Conservation (phyloP, 805 yeast genomes). For the Metschnikowia sp. region DNA sequence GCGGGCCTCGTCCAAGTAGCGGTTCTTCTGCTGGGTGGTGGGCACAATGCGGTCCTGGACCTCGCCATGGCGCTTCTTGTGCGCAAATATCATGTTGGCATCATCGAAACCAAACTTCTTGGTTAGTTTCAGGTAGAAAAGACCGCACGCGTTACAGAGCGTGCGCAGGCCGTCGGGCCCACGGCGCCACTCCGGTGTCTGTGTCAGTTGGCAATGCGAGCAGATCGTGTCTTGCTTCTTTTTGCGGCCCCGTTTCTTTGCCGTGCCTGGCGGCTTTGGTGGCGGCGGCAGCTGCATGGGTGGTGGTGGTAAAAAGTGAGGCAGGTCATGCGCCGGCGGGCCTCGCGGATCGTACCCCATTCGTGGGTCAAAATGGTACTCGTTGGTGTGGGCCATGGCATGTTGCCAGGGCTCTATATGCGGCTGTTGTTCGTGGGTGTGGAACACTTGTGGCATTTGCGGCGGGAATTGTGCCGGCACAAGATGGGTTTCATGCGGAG, state of each 20-base stretch:
- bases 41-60: constrained; percentile 17
- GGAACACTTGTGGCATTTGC: not conserved
- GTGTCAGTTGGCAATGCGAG: constrained; percentile 19
- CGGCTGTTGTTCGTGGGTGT: too few relatives aligned
- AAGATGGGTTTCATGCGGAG: constrained; percentile 2
- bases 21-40: constrained; percentile 11
- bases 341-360: not conserved
- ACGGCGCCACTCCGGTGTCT: constrained; percentile 90
- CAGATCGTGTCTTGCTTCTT: constrained; percentile 17
- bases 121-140: constrained; percentile 62
- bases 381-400: not conserved
- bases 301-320: not conserved
- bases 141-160: constrained; percentile 90
- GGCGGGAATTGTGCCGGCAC: not conserved
- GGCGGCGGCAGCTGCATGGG: not conserved
- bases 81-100: constrained; percentile 28
- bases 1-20: constrained; percentile 5
- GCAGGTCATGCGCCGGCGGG: not conserved
- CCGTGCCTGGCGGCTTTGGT: not conserved
- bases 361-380: constrained; percentile 3
- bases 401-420: not conserved
- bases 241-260: constrained; percentile 19
- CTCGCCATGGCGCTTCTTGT: constrained; percentile 14
- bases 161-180: constrained; percentile 85
- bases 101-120: constrained; percentile 43